Base-by-base conservation (phyloP, 768 basidiomycete genomes). In the Leucosporidium yakuticum region DNA sequence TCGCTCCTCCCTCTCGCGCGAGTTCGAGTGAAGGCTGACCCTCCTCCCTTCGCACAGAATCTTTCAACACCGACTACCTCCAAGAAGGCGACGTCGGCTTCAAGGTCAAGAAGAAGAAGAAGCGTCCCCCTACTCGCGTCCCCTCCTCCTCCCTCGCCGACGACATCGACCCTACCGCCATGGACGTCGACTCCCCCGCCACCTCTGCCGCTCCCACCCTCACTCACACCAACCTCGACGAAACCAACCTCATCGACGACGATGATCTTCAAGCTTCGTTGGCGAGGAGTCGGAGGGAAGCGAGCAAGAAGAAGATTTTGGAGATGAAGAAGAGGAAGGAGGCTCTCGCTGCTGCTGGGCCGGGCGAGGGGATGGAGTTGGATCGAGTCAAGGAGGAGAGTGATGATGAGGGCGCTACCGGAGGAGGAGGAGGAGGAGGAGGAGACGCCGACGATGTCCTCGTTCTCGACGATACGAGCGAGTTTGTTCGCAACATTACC, bases 251-350 rank as follows among this genome's bases (percentile, higher is more conserved):
- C 79, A 88, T 98, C 71, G 96, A 98, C 80, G 96, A 99, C 78
- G 96, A 99, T 79, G 96, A 99, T 76, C 84, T 99, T 53, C 94
- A 97, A 82, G 89, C 90, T 51, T 91, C 90, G 32, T 82, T 98
- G 67, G 88, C 95, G 47, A 85, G 90, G 15, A 86, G 90, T 67
- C 84, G 96, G 66, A 85, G 88, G 75, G 88, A 88, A 59, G 90
- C 89, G 74, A 81, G 91, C 6, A 85, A 84, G 76, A 91, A 89
- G 77, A 76, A 83, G 27, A 88, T 89, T 77, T 91, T 89, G 74
- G 63, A 62, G 44, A 54, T 75, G 57, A 69, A 72, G 64, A 58
- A 44, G 39, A 44, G 0, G 92, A 96, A 75, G 87, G 95, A 73
- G 80, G 94, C 29, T 91, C 90, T 2, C 3, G 63, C 74, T 64